phyloP scores from a whole-genome alignment of 257 asterid species.

The Jacaranda mimosifolia region DNA sequence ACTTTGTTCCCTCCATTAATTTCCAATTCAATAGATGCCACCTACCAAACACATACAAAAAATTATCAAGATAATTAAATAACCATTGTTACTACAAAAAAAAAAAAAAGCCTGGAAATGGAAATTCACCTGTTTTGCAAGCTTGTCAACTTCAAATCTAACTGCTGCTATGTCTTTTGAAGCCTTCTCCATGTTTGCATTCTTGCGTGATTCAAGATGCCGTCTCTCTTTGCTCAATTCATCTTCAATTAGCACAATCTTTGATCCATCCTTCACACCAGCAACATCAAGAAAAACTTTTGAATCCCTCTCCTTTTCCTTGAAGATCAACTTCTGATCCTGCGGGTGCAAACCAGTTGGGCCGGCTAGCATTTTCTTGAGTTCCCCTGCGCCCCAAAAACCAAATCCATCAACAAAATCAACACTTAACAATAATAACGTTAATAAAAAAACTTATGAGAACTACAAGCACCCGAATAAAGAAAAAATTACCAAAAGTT shows the following conservation, averaged over 20 bases:
- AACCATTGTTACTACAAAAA: neutral
- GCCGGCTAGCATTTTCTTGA: conserved; percentile 69
- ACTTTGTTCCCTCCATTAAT: conserved; percentile 66
- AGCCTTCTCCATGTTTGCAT: conserved; percentile 61
- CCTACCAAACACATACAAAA: conserved; percentile 43
- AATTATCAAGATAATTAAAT: neutral
- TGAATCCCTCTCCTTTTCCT: conserved; percentile 71
- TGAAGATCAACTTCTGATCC: conserved; percentile 65
- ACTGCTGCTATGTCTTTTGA: conserved; percentile 59
- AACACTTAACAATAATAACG: neutral
- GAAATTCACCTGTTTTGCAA: conserved; percentile 59
- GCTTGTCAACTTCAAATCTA: conserved; percentile 65
- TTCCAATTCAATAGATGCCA: conserved; percentile 57
- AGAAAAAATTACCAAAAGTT: conserved; percentile 56
- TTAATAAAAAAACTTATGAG: no score
- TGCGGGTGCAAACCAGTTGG: conserved; percentile 59
- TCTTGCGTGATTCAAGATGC: conserved; percentile 49
- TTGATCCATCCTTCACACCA: conserved; percentile 72
- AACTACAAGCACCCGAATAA: neutral
- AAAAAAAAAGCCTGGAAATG: neutral
- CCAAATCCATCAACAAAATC: neutral
- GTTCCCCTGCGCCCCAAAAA: conserved; percentile 52
- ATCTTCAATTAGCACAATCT: conserved; percentile 58
- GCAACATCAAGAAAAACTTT: conserved; percentile 63
- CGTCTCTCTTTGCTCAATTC: conserved; percentile 56